Evolutionary conservation across 2,329 filamentous ascomycete genomes (phyloP), one percentile per base, ranked within the genome.

Genomic region (Botryotinia globosa): DNA sequence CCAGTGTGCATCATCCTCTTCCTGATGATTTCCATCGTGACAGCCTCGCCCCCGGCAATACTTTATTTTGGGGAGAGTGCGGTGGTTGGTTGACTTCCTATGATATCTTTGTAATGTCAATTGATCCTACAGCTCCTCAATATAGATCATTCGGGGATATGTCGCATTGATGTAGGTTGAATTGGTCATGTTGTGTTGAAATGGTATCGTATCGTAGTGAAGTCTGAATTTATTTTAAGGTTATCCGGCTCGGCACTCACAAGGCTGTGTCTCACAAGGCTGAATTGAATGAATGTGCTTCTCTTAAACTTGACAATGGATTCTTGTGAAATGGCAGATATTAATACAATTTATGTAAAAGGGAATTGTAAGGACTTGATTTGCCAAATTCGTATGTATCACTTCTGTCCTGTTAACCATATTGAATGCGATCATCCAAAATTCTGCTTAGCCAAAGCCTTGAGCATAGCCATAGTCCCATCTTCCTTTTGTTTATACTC

Each of bases 401-500:
- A 6, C 4, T 54, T 29, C 8, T 54, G 39, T 44, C 34, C n/a
- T 68, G 9, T 6, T 56, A 22, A 12, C 34, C n/a, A 29, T 68
- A 32, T 32, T 42, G 20, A 20, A 42, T 39, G 39, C 34, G 37
- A 10, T 78, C 72, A 80, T 44, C 93, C 93, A 85, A 93, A 97
- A 75, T 92, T 87, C 83, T 93, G 88, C 83, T 87, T 91, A 25
- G 94, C 95, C 82, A 98, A 83, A 78, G 90, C 89, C 82, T 87
- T 91, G 79, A 98, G 79, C 86, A 93, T 94, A 66, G 89, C 89
- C 85, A 98, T 93, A 1, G 94, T 97, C 79, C 89, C 89, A 75
- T 94, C 91, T 82, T 98, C 95, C 81, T 94, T 92, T 78, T 88
- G 88, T 78, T 88, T 86, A 81, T 93, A 91, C 76, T 87, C 89